Evolutionary conservation across 1,139 yeast species (phyloP).

Genomic region (Kodamaea anthophila): DNA sequence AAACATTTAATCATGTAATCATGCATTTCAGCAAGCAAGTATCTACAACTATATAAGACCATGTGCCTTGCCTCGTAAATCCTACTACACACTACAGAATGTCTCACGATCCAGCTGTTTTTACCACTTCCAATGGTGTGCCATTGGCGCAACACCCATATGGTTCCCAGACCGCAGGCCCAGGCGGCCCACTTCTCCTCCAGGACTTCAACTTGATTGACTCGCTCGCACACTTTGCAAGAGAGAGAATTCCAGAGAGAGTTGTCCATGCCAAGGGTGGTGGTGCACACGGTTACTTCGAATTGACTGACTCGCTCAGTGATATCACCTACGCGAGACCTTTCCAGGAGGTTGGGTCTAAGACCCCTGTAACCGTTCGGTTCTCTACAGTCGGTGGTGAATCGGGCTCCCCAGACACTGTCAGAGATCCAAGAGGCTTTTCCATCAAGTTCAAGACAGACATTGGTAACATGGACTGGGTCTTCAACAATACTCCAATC

Average conservation of each 20-base stretch:
- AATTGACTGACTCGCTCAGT: conserved; percentile 50
- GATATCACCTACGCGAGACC: conserved; percentile 47
- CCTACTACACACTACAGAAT: too few relatives aligned
- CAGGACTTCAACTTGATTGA: conserved; percentile 55
- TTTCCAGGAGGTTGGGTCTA: conserved; percentile 43
- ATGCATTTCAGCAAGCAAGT: too few relatives aligned
- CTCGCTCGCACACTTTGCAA: conserved; percentile 53
- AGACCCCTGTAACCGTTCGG: conserved; percentile 42
- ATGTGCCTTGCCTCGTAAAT: too few relatives aligned
- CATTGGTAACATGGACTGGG: conserved; percentile 58
- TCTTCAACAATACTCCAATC: conserved; percentile 55
- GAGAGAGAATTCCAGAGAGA: conserved; percentile 58
- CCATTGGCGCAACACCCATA: conserved; percentile 22
- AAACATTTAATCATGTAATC: too few relatives aligned
- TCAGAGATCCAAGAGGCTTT: conserved; percentile 57
- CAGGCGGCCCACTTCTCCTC: conserved; percentile 50
- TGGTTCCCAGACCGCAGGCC: conserved; percentile 24
- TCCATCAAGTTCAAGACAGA: conserved; percentile 53
- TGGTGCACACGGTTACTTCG: conserved; percentile 57
- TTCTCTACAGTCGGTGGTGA: conserved; percentile 61
- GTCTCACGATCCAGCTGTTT: conserved; percentile 21
- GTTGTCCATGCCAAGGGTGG: conserved; percentile 64
- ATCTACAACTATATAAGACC: too few relatives aligned
- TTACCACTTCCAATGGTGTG: conserved; percentile 24
- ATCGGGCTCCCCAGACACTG: conserved; percentile 50